A percentile compares a stretch with the other conserved stretches of the same genome.
These are phyloP conservation scores for Aspergillus felis DNA, from an alignment of 2,329 filamentous ascomycete species.

Conservation along the genomic window DNA sequence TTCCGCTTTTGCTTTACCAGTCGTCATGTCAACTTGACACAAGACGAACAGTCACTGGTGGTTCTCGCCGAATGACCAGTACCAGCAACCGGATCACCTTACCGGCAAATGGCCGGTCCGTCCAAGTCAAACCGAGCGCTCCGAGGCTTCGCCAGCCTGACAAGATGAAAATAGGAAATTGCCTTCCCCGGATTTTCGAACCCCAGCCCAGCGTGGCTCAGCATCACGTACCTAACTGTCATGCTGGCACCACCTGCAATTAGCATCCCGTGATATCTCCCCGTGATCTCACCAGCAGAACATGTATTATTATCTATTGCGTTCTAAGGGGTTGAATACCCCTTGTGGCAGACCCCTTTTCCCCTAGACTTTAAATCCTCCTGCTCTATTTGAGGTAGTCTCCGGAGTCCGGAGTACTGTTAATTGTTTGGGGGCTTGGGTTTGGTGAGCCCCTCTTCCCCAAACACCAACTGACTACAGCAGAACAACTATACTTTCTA, in stretches of 20 bases:
- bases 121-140: too few species aligned
- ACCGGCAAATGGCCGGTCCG: background rate
- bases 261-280: background rate
- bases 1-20: background rate
- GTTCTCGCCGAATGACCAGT: background rate
- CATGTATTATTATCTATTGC: too few species aligned
- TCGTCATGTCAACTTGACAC: too few species aligned
- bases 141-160: background rate
- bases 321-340: background rate
- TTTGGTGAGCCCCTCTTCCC: background rate
- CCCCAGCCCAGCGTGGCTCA: background rate
- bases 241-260: background rate
- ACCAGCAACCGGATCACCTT: background rate
- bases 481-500: background rate
- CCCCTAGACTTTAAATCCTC: too few species aligned
- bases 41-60: background rate
- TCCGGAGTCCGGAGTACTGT: too few species aligned
- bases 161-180: background rate
- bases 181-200: background rate
- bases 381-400: too few species aligned
- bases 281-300: background rate
- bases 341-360: background rate
- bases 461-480: background rate
- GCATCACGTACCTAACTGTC: background rate
- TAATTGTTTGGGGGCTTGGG: background rate